Evolutionary conservation across 192 early-diverging fungal genomes (phyloP), one percentile per base, ranked within the genome.

Genomic region (Chytriomyces sp.): DNA sequence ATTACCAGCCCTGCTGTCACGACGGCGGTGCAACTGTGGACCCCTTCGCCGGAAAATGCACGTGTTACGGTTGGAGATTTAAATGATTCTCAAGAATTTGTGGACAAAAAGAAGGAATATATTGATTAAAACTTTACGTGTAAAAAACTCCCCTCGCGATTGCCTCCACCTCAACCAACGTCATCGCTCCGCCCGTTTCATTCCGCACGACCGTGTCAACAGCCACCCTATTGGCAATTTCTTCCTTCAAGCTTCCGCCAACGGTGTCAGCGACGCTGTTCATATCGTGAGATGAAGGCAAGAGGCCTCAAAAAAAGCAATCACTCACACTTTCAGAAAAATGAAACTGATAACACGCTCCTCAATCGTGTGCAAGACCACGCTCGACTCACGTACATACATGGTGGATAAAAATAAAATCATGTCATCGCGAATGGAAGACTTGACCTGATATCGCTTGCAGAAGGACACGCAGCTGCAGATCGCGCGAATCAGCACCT

Each of bases 121-220:
- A n/a, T n/a, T n/a, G n/a, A n/a, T n/a, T n/a, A n/a, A n/a, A n/a
- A n/a, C n/a, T n/a, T 55, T 28, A 66, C 22, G 30, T 56, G 22
- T 56, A 56, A 64, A 64, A 64, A 5, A 64, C 63, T 25, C 63
- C 39, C 12, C 63, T 0, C 5, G 32, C 63, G 22, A 64, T 19
- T n/a, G 63, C 63, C 5, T 41, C 41, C 4, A 64, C 30, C 41
- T 64, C 63, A 26, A 17, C 63, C 28, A 14, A 17, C 8, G n/a
- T 31, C 5, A 64, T 19, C 5, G 5, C 37, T 4, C 63, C 63
- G 5, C 39, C 63, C 14, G 39, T 64, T 31, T 64, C 63, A 5
- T 5, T 25, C 5, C 37, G 5, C 5, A 64, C 41, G 7, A 49
- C 63, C 36, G 5, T 12, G 7, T 64, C 40, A 19, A 44, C 40